Evolutionary conservation across 176 grass and related monocot genomes (phyloP), one percentile per base, ranked within the genome.

Genomic region (Oryza officinalis): DNA sequence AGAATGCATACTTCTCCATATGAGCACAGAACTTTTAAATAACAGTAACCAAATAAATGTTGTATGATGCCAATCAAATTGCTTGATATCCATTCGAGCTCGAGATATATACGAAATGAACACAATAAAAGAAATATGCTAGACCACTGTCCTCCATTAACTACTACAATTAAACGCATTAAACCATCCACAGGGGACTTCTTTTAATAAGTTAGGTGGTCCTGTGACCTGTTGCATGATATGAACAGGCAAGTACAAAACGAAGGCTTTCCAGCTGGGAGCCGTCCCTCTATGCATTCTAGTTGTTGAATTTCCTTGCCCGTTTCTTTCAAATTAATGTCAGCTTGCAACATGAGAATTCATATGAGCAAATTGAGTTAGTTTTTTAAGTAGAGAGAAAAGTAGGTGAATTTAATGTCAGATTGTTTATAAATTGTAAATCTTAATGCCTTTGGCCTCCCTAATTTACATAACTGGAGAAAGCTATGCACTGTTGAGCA

Each of bases 141-240:
- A 20, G 43, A 8, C 18, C 64, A 40, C 23, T 27, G 7, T 4
- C 14, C 13, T 69, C 6, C n/a, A 75, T 37, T 46, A 57, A 77
- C 46, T 43, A 43, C 10, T 59, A 77, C 49, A 10, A 50, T 65
- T 30, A 26, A 81, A 60, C 0, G 15, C 14, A 60, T 67, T 67
- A 8, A 17, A 23, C 7, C 35, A 77, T 73, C 20, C 26, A 67
- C 45, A 86, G 67, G n/a, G 5, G 35, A 25, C 43, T 86, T 82
- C 1, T 67, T 67, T 82, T 67, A 45, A n/a, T 73, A 86, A 86
- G 47, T 78, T 78, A 25, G n/a, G 83, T n/a, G 14, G 45, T 63
- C 74, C 7, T 61, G 44, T 8, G 37, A 38, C 78, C 52, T 70
- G 59, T 81, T 63, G n/a, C 18, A 9, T 40, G 38, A 30, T 49